Conservation (phyloP, 1,284 basidiomycete genomes). For the Boletellus sp. region DNA sequence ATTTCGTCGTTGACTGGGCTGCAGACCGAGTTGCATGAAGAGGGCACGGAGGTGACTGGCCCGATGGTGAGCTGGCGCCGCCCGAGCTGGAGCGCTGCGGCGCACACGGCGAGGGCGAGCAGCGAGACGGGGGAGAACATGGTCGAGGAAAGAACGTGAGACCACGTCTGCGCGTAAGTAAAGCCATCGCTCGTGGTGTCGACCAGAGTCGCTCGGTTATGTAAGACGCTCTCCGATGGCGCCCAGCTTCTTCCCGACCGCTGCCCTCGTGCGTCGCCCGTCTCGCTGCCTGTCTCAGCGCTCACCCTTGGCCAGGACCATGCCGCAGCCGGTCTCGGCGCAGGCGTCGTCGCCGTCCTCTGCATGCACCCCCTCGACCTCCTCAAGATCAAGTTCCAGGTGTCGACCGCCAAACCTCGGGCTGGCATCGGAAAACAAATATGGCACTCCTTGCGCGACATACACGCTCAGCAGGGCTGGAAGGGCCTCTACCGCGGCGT, state of each 20-base stretch:
- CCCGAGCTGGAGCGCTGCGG: slow-evolving; percentile 1
- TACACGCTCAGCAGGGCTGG: slow-evolving; percentile 77
- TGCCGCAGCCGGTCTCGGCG: slow-evolving; percentile 90
- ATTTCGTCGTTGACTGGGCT: slow-evolving; percentile 29
- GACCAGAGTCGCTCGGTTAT: background rate
- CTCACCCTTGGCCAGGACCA: slow-evolving; percentile 62
- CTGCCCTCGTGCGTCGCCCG: slow-evolving; percentile 50
- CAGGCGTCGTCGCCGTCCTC: slow-evolving; percentile 88
- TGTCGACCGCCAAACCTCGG: slow-evolving; percentile 66
- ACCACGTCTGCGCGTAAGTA: no score
- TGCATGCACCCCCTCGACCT: slow-evolving; percentile 99
- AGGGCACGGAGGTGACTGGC: slow-evolving; percentile 23
- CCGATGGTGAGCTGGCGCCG: slow-evolving; percentile 18
- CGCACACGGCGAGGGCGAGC: slow-evolving; percentile 7
- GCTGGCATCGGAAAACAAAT: slow-evolving; percentile 75
- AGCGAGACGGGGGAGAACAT: slow-evolving; percentile 13
- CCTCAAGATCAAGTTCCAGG: slow-evolving; percentile 94
- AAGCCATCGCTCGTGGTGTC: no score
- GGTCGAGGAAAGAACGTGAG: background rate
- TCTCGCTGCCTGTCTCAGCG: accelerated
- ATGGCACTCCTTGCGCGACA: slow-evolving; percentile 71
- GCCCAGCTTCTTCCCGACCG: slow-evolving; percentile 71
- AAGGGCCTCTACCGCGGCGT: slow-evolving; percentile 89
- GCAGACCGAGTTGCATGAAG: slow-evolving; percentile 36
- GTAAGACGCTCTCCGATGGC: background rate